Conservation (phyloP, 345 rosid genomes). For the Sonneratia alba region DNA sequence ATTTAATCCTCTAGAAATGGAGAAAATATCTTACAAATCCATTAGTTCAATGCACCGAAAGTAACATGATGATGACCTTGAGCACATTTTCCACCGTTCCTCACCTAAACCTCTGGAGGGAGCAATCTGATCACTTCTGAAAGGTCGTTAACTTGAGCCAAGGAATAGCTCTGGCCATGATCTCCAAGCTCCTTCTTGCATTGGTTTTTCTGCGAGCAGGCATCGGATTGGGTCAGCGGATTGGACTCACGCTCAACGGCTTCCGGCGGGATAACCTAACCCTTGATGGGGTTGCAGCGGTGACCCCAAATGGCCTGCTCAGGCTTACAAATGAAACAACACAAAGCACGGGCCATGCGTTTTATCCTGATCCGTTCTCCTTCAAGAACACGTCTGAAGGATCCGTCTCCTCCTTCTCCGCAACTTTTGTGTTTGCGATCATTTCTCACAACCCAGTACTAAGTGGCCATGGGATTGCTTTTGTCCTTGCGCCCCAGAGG, state of each 20-base stretch:
- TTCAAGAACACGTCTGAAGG: constrained; percentile 33
- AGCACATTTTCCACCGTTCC: no score
- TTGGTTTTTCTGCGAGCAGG: neutral
- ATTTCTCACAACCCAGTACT: constrained; percentile 8
- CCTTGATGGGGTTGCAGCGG: constrained; percentile 28
- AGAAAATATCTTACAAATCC: no score
- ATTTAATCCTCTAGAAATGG: no score
- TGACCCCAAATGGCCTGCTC: constrained; percentile 30
- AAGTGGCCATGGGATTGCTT: constrained; percentile 48
- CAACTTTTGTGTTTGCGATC: constrained; percentile 54
- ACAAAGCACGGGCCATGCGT: constrained; percentile 31
- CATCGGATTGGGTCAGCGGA: neutral
- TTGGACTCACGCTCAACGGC: neutral
- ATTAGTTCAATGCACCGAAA: no score
- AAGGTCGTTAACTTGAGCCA: no score
- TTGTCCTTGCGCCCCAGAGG: constrained; percentile 38
- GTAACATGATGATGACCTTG: no score
- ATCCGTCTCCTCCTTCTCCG: constrained; percentile 30
- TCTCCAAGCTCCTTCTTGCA: neutral
- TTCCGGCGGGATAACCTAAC: constrained; percentile 12
- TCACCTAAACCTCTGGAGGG: no score
- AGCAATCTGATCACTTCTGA: no score
- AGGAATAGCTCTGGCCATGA: neutral
- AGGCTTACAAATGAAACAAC: constrained; percentile 33
- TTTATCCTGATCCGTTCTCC: constrained; percentile 17